Percentiles rank a stretch among this genome's conserved stretches.
These are phyloP conservation scores for Colletotrichum sidae DNA, from an alignment of 2,329 filamentous ascomycete species.

Conservation along the genomic window DNA sequence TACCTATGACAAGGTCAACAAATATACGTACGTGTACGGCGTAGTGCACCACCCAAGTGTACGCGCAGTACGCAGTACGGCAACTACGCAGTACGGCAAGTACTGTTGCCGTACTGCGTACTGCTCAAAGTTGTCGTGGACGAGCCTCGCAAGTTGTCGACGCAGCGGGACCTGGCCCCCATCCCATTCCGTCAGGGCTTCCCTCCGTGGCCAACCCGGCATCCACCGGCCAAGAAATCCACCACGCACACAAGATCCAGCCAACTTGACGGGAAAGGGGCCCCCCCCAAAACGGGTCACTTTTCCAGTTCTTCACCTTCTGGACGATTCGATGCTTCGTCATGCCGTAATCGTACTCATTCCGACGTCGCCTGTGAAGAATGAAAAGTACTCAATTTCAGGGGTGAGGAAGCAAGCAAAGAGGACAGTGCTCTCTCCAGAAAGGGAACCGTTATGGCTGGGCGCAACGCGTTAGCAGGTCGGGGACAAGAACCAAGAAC, in stretches of 20 bases:
- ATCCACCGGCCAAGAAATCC: slow-evolving; percentile 7
- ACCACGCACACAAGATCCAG: slow-evolving; percentile 3
- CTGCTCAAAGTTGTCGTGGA: neutral
- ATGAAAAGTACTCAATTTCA: slow-evolving; percentile 2
- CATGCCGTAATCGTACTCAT: too few relatives aligned
- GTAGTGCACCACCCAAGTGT: too few relatives aligned
- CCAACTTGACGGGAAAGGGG: neutral
- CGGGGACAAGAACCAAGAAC: too few relatives aligned
- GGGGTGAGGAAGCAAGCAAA: neutral
- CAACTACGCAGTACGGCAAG: too few relatives aligned
- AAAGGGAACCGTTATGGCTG: too few relatives aligned
- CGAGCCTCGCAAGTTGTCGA: slow-evolving; percentile 3
- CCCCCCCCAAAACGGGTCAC: slow-evolving; percentile 1
- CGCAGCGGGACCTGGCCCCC: slow-evolving; percentile 15
- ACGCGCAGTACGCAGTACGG: too few relatives aligned
- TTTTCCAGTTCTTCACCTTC: neutral
- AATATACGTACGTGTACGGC: too few relatives aligned
- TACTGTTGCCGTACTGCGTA: too few relatives aligned
- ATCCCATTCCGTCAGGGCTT: slow-evolving; percentile 21
- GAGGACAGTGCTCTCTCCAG: slow-evolving; percentile 1
- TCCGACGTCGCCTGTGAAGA: too few relatives aligned
- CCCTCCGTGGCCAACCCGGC: neutral
- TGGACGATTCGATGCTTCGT: neutral
- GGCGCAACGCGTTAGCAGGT: too few relatives aligned
- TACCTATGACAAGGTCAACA: too few relatives aligned